Evolutionary conservation across 208 protist species (phyloP).

Genomic region (Leishmania arabica): DNA sequence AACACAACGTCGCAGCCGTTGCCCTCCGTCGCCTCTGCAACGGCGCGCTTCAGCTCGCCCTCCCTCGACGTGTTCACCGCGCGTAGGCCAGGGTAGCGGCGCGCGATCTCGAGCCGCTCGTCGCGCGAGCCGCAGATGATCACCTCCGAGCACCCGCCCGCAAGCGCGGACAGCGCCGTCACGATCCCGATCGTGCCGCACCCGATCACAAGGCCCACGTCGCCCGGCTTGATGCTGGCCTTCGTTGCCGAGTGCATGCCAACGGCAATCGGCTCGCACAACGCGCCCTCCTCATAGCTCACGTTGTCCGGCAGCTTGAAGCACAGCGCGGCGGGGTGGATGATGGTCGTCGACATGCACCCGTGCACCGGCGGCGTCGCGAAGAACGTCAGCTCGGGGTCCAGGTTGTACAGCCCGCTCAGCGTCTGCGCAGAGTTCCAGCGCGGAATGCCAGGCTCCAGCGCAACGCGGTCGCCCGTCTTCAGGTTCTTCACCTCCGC

Average conservation of each 20-base stretch:
- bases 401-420: slow-evolving; percentile 72
- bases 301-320: slow-evolving; percentile 69
- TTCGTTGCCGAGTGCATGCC: slow-evolving; percentile 64
- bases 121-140: slow-evolving; percentile 41
- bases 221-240: slow-evolving; percentile 46
- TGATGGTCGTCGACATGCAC: slow-evolving; percentile 50
- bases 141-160: slow-evolving; percentile 54
- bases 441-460: slow-evolving; percentile 75
- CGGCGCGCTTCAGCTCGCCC: slow-evolving; percentile 30
- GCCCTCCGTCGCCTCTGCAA: slow-evolving; percentile 34
- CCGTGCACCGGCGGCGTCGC: slow-evolving; percentile 71
- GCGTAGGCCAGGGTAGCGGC: slow-evolving; percentile 37
- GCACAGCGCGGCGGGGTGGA: slow-evolving; percentile 60
- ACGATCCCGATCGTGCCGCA: slow-evolving; percentile 56
- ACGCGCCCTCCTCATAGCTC: slow-evolving; percentile 66
- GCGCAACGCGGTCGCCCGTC: slow-evolving; percentile 66
- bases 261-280: slow-evolving; percentile 69
- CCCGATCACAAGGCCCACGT: slow-evolving; percentile 36
- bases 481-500: slow-evolving; percentile 46
- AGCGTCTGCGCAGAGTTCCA: slow-evolving; percentile 54
- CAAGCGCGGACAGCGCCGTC: slow-evolving; percentile 44
- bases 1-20: slow-evolving; percentile 50
- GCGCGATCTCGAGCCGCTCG: slow-evolving; percentile 36
- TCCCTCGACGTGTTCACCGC: slow-evolving; percentile 36
- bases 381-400: slow-evolving; percentile 68